Evolutionary conservation across 1,284 basidiomycete genomes (phyloP), one percentile per base, ranked within the genome.

Genomic region (Papiliotrema laurentii): DNA sequence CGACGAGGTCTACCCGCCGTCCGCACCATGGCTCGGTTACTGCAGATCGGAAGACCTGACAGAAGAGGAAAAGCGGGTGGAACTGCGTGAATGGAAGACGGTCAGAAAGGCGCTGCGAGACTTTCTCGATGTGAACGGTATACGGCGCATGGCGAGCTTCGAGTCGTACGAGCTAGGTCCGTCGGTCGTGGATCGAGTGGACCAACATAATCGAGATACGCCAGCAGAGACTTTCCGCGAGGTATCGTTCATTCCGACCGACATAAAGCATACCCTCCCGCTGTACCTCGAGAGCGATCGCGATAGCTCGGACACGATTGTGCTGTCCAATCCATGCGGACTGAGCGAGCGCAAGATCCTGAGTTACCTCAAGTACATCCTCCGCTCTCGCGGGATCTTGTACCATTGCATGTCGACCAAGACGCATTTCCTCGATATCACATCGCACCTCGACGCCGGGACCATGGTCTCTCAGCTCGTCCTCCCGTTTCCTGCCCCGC

Each of bases 351-450:
- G 58, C 22, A 65, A 72, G 22, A 64, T 75, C 16, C 49, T 72
- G 38, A 69, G 67, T 18, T 77, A 75, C 51, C 54, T 77, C 56
- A 76, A 75, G 54, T 77, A 80, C 52, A 75, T 78, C 25, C 60
- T 80, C 7, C 75, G 79, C 13, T 79, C 75, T 19, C 68, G 73
- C 0, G 78, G 79, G 1, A 77, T 80, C 47, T 60, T 80, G 24
- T 80, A 79, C 57, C 78, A 80, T 58, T 69, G 68, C 13, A 47
- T 72, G 5, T 55, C 65, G 4, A 33, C 35, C 14, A 18, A 42
- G 11, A 26, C 37, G 14, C 3, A 30, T 47, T 34, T 18, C 36
- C n/a, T 36, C 50, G 13, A 26, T 42, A 14, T 19, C 35, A 16
- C 43, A 35, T 9, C 36, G 37, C 41, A n/a, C 47, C 7, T 39